These are phyloP conservation scores for Bryoerythrophyllum caledonicum DNA, from an alignment of 225 moss, liverwort and hornwort species.

Conservation along the genomic window DNA sequence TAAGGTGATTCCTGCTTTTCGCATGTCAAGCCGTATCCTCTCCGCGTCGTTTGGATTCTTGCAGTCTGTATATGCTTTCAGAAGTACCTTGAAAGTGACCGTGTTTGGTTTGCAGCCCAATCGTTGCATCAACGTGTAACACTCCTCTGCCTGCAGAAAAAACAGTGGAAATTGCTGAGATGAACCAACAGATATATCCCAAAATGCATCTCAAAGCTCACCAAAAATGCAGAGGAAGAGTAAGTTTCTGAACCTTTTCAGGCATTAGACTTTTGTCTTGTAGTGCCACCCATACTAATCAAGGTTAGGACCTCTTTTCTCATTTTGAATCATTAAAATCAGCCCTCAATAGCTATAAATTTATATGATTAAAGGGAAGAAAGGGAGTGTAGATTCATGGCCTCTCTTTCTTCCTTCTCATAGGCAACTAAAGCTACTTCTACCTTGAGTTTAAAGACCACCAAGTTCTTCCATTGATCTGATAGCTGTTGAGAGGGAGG, in stretches of 20 bases:
- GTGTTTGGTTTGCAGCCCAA: constrained; percentile 53
- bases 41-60: constrained; percentile 58
- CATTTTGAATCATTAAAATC: no score
- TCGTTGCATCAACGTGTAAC: constrained; percentile 51
- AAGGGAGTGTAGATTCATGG: no score
- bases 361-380: no score
- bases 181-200: not conserved
- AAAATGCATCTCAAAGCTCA: not conserved
- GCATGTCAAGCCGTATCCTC: constrained; percentile 66
- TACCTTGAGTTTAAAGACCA: no score
- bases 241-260: not conserved
- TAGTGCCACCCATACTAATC: no score
- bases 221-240: not conserved
- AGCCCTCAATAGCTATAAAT: no score
- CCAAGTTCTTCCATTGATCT: no score
- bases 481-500: no score
- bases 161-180: not conserved
- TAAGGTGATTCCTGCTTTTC: constrained; percentile 59
- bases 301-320: no score
- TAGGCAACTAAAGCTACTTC: no score
- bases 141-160: constrained; percentile 58
- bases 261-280: not conserved
- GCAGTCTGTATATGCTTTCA: constrained; percentile 48
- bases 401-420: no score
- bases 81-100: constrained; percentile 53